Conservation (phyloP, 176 grass and related monocot genomes). For the Carex kokanica region DNA sequence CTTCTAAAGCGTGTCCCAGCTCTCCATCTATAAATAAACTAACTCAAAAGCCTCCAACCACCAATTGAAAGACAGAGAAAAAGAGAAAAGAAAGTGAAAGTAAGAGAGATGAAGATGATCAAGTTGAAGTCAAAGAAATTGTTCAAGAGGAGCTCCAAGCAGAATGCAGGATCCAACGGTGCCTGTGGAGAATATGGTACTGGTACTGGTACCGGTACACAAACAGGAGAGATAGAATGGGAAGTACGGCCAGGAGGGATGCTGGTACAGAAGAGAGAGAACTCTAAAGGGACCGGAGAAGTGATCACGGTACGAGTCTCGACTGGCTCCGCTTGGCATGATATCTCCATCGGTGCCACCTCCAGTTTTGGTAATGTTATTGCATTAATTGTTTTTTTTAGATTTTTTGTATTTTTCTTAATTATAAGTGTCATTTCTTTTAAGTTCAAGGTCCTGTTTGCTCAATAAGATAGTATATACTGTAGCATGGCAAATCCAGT, state of each 20-base stretch:
- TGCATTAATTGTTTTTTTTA: not conserved
- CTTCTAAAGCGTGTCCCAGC: conserved; percentile 64
- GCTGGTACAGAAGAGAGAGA: conserved; percentile 93
- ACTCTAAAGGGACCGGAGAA: conserved; percentile 36
- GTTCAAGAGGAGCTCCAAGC: conserved; percentile 85
- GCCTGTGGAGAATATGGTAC: not conserved
- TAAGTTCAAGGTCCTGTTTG: not conserved
- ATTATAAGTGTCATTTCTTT: not conserved
- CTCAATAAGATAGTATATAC: too few relatives aligned
- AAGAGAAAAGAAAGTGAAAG: not conserved
- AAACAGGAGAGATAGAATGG: conserved; percentile 67
- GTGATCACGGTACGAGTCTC: conserved; percentile 68
- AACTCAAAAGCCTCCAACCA: not conserved
- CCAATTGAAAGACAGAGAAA: conserved; percentile 28
- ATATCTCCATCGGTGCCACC: conserved; percentile 75
- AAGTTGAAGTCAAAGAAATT: conserved; percentile 91
- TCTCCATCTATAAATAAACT: conserved; percentile 37
- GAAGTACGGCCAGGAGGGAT: conserved; percentile 89
- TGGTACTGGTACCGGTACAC: not conserved
- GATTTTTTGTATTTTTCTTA: not conserved
- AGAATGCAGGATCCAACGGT: conserved; percentile 9
- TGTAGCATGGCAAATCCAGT: too few relatives aligned
- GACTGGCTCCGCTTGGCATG: conserved; percentile 68
- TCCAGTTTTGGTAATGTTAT: conserved; percentile 61
- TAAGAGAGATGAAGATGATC: conserved; percentile 36